Evolutionary conservation across 202 grass and related monocot genomes (phyloP).

Genomic region (Brachypodium distachyon): DNA sequence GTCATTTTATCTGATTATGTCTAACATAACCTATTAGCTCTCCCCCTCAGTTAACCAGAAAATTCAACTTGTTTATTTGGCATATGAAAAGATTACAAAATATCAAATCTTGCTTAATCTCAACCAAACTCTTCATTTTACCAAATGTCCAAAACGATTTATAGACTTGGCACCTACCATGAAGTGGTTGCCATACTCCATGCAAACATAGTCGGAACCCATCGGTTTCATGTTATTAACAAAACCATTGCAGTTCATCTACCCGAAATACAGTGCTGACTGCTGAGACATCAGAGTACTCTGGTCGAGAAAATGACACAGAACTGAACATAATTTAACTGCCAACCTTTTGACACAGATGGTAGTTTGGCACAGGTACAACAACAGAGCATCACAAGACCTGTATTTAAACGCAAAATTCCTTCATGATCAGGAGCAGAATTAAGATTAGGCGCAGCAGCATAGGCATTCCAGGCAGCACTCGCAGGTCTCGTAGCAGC

Average conservation of each 20-base stretch:
- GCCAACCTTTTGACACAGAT: neutral
- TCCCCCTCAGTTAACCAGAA: neutral
- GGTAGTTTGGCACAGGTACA: neutral
- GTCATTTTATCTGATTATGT: neutral
- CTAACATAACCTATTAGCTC: neutral
- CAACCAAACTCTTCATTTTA: neutral
- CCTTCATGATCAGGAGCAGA: neutral
- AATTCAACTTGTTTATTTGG: neutral
- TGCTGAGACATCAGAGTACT: neutral
- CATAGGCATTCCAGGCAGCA: conserved; percentile 59
- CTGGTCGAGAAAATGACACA: no score
- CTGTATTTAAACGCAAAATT: neutral
- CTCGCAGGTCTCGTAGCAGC: conserved; percentile 57
- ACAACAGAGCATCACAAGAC: neutral
- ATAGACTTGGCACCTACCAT: neutral
- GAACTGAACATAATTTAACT: neutral
- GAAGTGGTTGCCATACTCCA: neutral
- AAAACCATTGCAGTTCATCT: no score
- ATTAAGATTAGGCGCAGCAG: conserved; percentile 25
- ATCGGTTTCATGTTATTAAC: neutral
- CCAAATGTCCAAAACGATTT: neutral
- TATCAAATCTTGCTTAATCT: neutral
- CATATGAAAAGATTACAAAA: neutral
- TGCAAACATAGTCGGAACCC: neutral
- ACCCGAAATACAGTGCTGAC: no score